Evolutionary conservation across 441 rosid genomes (phyloP).

Genomic region (Daphne laureola): DNA sequence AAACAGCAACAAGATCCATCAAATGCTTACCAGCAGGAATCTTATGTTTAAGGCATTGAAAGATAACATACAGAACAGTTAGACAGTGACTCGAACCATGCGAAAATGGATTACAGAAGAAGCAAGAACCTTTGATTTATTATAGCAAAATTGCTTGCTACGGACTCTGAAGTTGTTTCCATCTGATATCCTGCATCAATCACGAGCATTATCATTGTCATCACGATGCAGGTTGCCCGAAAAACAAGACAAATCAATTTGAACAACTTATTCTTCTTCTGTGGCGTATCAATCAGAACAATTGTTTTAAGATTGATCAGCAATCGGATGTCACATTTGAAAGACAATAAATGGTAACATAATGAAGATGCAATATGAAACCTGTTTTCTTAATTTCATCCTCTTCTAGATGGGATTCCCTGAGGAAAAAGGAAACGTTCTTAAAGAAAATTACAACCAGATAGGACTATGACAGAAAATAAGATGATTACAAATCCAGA

Average conservation of each 20-base stretch:
- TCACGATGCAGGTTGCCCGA: conserved; percentile 79
- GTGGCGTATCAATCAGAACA: conserved; percentile 26
- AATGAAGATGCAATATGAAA: conserved; percentile 13
- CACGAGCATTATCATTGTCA: conserved; percentile 80
- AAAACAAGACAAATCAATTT: conserved; percentile 83
- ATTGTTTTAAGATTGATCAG: conserved; percentile 3
- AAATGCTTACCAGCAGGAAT: conserved; percentile 93
- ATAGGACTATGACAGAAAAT: conserved; percentile 1
- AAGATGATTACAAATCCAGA: conserved; percentile 7
- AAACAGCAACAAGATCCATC: conserved; percentile 98
- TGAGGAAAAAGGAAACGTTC: conserved; percentile 16
- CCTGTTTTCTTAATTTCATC: conserved; percentile 60
- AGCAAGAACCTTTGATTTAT: conserved; percentile 76
- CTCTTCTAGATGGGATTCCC: conserved; percentile 43
- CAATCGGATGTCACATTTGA: no score
- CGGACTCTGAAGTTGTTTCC: conserved; percentile 96
- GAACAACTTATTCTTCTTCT: conserved; percentile 66
- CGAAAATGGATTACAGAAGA: conserved; percentile 2
- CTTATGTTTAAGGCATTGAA: conserved; percentile 31
- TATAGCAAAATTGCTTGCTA: conserved; percentile 76
- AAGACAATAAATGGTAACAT: no score
- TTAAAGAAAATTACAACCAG: conserved; percentile 3
- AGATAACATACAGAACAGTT: conserved; percentile 15
- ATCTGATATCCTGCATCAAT: conserved; percentile 88
- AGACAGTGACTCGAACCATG: conserved; percentile 5